These are phyloP conservation scores for Claviceps pazoutovae DNA, from an alignment of 2,329 filamentous ascomycete genomes.

Conservation along the genomic window DNA sequence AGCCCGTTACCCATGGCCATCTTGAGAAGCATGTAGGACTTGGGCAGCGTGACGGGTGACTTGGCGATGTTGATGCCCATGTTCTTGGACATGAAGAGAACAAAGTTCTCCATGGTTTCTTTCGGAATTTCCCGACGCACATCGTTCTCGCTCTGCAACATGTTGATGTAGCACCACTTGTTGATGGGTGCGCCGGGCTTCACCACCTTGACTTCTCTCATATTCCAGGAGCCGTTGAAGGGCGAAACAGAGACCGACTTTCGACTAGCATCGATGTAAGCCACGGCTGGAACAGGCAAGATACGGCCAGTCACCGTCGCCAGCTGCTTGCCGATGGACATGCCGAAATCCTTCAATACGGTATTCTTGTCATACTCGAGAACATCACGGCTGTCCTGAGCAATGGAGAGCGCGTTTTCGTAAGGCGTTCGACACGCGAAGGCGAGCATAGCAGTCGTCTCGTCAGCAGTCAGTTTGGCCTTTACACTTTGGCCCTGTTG, in stretches of 20 bases:
- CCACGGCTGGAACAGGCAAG: slow-evolving; percentile 43
- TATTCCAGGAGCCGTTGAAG: slow-evolving; percentile 54
- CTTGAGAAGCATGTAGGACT: slow-evolving; percentile 5
- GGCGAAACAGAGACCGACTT: slow-evolving; percentile 17
- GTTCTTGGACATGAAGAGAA: slow-evolving; percentile 19
- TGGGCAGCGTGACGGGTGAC: slow-evolving; percentile 7
- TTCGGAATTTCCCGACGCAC: slow-evolving; percentile 6
- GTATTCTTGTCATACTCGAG: slow-evolving; percentile 42
- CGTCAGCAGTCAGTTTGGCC: slow-evolving; percentile 41
- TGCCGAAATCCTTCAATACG: slow-evolving; percentile 41
- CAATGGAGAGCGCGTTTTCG: slow-evolving; percentile 54
- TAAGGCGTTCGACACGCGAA: slow-evolving; percentile 57
- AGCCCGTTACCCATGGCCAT: slow-evolving; percentile 8
- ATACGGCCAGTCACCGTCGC: slow-evolving; percentile 62
- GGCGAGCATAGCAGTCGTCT: slow-evolving; percentile 55
- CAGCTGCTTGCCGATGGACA: slow-evolving; percentile 46
- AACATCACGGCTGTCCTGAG: slow-evolving; percentile 37
- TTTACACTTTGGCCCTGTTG: slow-evolving; percentile 50
- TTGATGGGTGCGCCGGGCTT: slow-evolving; percentile 31
- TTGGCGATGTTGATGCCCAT: slow-evolving; percentile 26
- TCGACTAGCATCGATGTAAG: slow-evolving; percentile 32
- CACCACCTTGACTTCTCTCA: slow-evolving; percentile 42
- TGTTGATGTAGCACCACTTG: slow-evolving; percentile 36
- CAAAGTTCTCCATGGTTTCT: slow-evolving; percentile 19
- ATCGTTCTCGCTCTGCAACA: slow-evolving; percentile 11